Conservation (phyloP, 2,329 filamentous ascomycete species). For the Fusarium sp. region DNA sequence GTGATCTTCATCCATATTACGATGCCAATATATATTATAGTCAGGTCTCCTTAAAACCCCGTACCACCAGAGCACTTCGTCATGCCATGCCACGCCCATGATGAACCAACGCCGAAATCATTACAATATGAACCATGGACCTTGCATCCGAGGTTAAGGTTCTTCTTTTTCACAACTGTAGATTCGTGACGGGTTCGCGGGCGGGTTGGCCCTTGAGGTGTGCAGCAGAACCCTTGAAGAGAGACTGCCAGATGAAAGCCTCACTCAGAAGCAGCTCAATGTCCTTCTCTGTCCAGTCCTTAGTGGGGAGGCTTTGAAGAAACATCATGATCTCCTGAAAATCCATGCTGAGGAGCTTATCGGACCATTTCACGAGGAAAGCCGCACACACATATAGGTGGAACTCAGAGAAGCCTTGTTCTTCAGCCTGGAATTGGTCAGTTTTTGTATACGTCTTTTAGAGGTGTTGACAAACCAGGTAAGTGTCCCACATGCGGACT, state of each 20-base stretch:
- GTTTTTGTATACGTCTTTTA: not conserved
- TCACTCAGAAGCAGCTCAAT: slow-evolving; percentile 95
- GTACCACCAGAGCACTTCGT: not conserved
- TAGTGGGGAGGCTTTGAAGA: slow-evolving; percentile 90
- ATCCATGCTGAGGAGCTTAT: slow-evolving; percentile 95
- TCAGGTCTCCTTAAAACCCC: slow-evolving; percentile 7
- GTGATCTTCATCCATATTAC: slow-evolving; percentile 38
- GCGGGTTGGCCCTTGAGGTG: slow-evolving; percentile 74
- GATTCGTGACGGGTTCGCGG: slow-evolving; percentile 50
- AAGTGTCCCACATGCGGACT: slow-evolving; percentile 99
- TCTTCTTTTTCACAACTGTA: slow-evolving; percentile 48
- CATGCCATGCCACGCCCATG: not conserved
- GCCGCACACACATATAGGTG: slow-evolving; percentile 98
- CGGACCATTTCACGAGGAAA: slow-evolving; percentile 98
- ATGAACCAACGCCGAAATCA: slow-evolving; percentile 12
- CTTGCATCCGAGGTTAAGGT: not conserved
- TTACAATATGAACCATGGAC: slow-evolving; percentile 5
- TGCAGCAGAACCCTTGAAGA: slow-evolving; percentile 94
- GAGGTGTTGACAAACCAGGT: slow-evolving; percentile 75
- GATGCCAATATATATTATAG: slow-evolving; percentile 31
- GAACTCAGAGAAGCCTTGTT: slow-evolving; percentile 98
- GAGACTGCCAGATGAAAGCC: slow-evolving; percentile 97
- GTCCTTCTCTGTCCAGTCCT: slow-evolving; percentile 96
- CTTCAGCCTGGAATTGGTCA: slow-evolving; percentile 78
- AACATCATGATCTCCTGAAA: slow-evolving; percentile 99